A percentile compares a stretch with the other conserved stretches of the same genome.
These are phyloP conservation scores for Adansonia digitata DNA, from an alignment of 345 rosid species.

Conservation along the genomic window DNA sequence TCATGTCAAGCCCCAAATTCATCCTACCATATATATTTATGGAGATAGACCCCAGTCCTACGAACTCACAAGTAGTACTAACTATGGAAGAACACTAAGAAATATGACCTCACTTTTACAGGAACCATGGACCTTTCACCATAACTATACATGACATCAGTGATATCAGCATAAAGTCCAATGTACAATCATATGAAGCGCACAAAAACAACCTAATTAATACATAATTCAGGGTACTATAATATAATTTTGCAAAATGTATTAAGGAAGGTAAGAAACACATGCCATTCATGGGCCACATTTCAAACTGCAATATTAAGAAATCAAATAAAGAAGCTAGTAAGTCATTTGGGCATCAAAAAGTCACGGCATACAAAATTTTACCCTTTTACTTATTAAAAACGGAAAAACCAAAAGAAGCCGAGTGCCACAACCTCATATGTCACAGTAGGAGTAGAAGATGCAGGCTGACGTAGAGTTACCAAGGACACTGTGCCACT, in stretches of 20 bases:
- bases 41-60: not conserved
- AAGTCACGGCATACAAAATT: not conserved
- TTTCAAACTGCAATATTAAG: not conserved
- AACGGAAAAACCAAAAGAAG: not conserved
- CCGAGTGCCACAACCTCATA: conserved; percentile 61
- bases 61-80: not conserved
- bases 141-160: not conserved
- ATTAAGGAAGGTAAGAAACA: not conserved
- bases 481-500: conserved; percentile 83
- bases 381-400: not conserved
- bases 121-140: not conserved
- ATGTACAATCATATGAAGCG: not conserved
- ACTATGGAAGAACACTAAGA: not conserved
- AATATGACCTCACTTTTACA: not conserved
- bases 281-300: not conserved
- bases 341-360: not conserved
- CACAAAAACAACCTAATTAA: not conserved
- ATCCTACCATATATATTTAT: not conserved
- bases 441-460: conserved; percentile 49
- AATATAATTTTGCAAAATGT: not conserved
- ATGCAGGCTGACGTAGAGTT: conserved; percentile 75
- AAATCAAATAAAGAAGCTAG: not conserved
- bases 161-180: not conserved
- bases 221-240: not conserved
- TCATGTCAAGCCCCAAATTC: not conserved